phyloP scores from a whole-genome alignment of 331 rosid species.

The Malus hybrid region DNA sequence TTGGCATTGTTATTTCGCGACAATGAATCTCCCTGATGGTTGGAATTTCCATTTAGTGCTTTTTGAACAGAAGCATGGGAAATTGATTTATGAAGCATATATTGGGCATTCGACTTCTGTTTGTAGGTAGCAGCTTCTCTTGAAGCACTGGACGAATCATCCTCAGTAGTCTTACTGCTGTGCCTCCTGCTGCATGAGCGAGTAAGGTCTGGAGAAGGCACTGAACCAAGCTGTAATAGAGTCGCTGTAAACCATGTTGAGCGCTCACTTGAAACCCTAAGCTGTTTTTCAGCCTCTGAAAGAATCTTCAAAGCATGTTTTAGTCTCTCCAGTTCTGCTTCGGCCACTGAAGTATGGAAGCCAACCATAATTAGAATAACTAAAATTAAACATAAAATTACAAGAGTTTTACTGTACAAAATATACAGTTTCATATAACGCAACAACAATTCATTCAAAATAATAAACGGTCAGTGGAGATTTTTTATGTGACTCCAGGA shows the following conservation, averaged over 20 bases:
- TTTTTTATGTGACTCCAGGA: neutral
- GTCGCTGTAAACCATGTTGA: constrained; percentile 99
- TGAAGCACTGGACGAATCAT: constrained; percentile 75
- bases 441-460: neutral
- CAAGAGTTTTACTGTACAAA: too few species aligned
- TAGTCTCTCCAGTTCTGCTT: constrained; percentile 80
- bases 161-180: constrained; percentile 77
- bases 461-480: neutral
- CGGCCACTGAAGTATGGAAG: constrained; percentile 58
- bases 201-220: constrained; percentile 71
- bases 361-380: constrained; percentile 26
- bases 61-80: constrained; percentile 47
- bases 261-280: constrained; percentile 90
- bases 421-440: neutral
- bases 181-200: constrained; percentile 80
- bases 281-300: constrained; percentile 97
- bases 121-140: constrained; percentile 52
- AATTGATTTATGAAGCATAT: constrained; percentile 38
- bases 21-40: constrained; percentile 34
- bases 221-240: constrained; percentile 84
- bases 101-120: constrained; percentile 47
- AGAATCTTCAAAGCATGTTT: constrained; percentile 98
- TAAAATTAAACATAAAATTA: neutral
- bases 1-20: constrained; percentile 49
- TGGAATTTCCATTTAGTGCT: constrained; percentile 32